These are phyloP conservation scores for Rehmannia glutinosa DNA, from an alignment of 257 asterid genomes.

Conservation along the genomic window DNA sequence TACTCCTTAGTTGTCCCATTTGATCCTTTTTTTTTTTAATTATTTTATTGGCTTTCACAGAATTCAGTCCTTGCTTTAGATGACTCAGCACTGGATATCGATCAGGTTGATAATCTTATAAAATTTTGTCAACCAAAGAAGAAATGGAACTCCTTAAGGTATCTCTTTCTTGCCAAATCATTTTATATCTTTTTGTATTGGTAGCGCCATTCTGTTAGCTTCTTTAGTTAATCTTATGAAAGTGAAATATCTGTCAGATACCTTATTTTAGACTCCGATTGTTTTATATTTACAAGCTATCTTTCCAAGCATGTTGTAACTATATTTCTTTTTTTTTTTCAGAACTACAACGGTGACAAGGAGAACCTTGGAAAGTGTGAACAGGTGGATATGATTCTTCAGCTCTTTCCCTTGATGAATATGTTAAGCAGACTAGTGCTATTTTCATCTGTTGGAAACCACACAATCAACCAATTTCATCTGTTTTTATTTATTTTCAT, in stretches of 20 bases:
- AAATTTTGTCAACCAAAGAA: conserved; percentile 86
- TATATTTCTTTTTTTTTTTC: conserved; percentile 21
- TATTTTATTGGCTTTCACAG: conserved; percentile 33
- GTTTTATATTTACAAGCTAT: neutral
- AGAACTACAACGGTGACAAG: conserved; percentile 72
- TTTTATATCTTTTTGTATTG: too few relatives aligned
- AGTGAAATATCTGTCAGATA: neutral
- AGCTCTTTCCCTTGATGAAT: conserved; percentile 4
- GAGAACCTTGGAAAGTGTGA: conserved; percentile 89
- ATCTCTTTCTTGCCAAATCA: conserved; percentile 7
- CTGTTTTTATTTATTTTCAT: too few relatives aligned
- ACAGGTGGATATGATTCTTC: conserved; percentile 41
- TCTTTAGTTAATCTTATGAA: neutral
- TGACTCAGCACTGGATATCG: conserved; percentile 69
- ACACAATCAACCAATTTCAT: too few relatives aligned
- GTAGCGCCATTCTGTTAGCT: too few relatives aligned
- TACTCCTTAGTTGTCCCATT: neutral
- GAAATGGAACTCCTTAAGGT: conserved; percentile 84
- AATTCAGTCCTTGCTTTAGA: conserved; percentile 75
- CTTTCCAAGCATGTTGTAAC: conserved; percentile 18
- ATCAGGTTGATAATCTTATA: conserved; percentile 86
- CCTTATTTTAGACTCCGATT: neutral
- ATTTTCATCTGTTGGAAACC: too few relatives aligned
- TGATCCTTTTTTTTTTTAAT: neutral
- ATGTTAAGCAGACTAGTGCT: conserved; percentile 5